A percentile compares a stretch with the other conserved stretches of the same genome.
phyloP scores from a whole-genome alignment of 2,329 filamentous ascomycete genomes.

The Harringtonia lauricola region DNA sequence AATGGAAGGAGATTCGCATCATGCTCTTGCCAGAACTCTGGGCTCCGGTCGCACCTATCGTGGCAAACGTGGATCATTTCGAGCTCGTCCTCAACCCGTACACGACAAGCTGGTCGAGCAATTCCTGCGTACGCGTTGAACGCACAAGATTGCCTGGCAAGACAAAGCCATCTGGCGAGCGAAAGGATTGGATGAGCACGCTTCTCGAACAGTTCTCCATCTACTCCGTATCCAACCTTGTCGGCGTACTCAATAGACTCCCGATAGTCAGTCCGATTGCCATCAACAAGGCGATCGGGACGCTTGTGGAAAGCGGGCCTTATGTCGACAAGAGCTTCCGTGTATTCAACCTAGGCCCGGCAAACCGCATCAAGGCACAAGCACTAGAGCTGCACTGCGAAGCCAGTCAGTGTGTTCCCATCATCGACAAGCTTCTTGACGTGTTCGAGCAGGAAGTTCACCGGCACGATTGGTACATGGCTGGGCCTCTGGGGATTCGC shows the following conservation, averaged over 20 bases:
- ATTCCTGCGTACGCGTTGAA: conserved; percentile 12
- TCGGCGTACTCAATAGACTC: conserved; percentile 11
- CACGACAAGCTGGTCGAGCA: conserved; percentile 7
- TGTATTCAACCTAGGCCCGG: conserved; percentile 16
- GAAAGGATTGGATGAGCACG: conserved; percentile 12
- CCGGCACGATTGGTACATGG: conserved; percentile 13
- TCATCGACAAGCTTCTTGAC: conserved; percentile 12
- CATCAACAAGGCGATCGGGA: conserved; percentile 13
- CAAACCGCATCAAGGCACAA: conserved; percentile 14
- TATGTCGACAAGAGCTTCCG: conserved; percentile 16
- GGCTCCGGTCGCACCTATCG: conserved; percentile 8
- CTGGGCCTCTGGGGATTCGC: conserved; percentile 15
- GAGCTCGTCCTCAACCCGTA: conserved; percentile 17
- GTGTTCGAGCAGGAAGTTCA: conserved; percentile 12
- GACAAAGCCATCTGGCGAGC: conserved; percentile 9
- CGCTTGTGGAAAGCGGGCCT: conserved; percentile 13
- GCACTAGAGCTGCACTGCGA: conserved; percentile 15
- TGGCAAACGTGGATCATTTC: conserved; percentile 14
- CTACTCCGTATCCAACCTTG: conserved; percentile 8
- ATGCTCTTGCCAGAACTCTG: conserved; percentile 12
- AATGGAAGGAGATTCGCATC: conserved; percentile 13
- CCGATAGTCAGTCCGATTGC: conserved; percentile 11
- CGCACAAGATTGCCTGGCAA: conserved; percentile 7
- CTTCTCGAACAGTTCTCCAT: conserved; percentile 14
- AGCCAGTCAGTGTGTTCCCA: conserved; percentile 11